These are phyloP conservation scores for Trichoderma simmonsii DNA, from an alignment of 2,329 filamentous ascomycete genomes.

Conservation along the genomic window DNA sequence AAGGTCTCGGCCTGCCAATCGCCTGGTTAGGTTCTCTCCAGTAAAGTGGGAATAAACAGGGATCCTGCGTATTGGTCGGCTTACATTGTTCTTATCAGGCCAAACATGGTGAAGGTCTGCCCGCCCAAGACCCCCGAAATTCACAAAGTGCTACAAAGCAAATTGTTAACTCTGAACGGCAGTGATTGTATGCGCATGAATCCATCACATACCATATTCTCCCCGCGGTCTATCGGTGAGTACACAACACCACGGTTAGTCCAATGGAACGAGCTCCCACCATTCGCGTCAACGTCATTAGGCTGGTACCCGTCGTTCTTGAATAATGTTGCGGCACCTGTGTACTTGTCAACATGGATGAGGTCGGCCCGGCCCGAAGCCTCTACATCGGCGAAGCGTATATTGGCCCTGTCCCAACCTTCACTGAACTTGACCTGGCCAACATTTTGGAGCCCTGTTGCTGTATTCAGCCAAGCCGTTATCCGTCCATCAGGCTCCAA, in stretches of 20 bases:
- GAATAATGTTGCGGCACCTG: not conserved
- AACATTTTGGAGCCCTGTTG: not conserved
- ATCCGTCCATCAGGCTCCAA: not conserved
- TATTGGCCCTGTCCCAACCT: not conserved
- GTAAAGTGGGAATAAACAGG: not conserved
- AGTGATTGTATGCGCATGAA: not conserved
- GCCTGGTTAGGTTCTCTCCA: not conserved
- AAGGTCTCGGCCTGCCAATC: not conserved
- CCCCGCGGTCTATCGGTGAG: not conserved
- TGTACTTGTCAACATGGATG: not conserved
- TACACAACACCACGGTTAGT: not conserved
- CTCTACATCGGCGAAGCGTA: not conserved
- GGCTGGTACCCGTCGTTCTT: not conserved
- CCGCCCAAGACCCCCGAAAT: not conserved
- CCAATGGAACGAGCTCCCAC: not conserved
- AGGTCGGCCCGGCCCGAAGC: conserved; percentile 1
- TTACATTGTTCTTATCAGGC: not conserved
- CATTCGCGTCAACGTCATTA: not conserved
- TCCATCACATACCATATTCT: not conserved
- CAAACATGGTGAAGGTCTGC: not conserved
- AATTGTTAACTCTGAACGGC: not conserved
- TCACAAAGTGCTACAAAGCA: not conserved
- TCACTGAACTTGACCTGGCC: not conserved
- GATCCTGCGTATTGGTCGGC: not conserved
- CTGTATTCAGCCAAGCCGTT: not conserved